phyloP scores from a whole-genome alignment of 1,284 basidiomycete species.

The Blastosporella zonata region DNA sequence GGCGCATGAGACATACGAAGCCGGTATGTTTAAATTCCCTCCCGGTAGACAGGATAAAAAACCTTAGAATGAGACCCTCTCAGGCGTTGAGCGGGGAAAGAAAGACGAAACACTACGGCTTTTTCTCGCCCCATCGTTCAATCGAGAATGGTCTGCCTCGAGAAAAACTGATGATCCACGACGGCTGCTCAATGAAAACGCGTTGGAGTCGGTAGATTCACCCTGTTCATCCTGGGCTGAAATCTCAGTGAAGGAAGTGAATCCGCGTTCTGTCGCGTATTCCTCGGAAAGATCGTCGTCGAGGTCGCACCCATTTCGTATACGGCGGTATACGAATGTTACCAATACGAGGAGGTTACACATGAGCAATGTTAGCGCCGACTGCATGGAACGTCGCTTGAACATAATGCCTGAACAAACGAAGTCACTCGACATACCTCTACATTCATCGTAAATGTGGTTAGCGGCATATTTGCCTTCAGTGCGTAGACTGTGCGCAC shows the following conservation, averaged over 20 bases:
- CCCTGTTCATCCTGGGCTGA: background rate
- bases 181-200: background rate
- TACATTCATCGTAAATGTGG: constrained; percentile 16
- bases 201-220: background rate
- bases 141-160: background rate
- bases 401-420: background rate
- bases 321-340: constrained; percentile 18
- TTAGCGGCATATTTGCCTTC: constrained; percentile 8
- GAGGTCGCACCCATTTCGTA: constrained; percentile 13
- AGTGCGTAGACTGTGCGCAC: constrained; percentile 13
- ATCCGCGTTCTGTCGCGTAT: background rate
- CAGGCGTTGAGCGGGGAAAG: no score
- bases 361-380: constrained; percentile 16
- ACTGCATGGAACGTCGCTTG: constrained; percentile 7
- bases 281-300: constrained; percentile 11
- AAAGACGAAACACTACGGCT: no score
- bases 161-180: background rate
- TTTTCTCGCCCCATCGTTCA: background rate
- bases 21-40: no score
- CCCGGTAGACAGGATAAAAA: no score
- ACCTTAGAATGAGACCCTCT: no score
- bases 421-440: constrained; percentile 12
- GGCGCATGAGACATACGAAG: no score
- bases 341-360: constrained; percentile 21
- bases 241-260: background rate